phyloP scores from a whole-genome alignment of 2,329 filamentous ascomycete species.

The Phaeophleospora eucalypticola region DNA sequence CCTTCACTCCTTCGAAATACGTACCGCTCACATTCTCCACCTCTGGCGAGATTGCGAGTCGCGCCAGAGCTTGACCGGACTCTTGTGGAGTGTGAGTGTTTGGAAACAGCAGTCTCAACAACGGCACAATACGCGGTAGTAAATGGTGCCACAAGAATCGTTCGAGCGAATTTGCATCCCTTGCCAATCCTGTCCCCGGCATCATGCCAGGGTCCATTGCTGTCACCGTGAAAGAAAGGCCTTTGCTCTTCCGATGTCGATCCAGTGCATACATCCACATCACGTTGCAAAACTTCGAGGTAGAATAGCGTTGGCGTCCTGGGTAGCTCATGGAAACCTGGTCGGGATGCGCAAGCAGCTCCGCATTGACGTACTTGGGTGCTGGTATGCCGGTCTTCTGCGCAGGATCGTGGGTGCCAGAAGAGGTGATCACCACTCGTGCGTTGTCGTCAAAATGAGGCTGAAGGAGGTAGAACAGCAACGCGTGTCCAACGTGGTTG shows the following conservation, averaged over 20 bases:
- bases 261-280: slow-evolving; percentile 48
- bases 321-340: slow-evolving; percentile 18
- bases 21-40: slow-evolving; percentile 35
- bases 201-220: slow-evolving; percentile 49
- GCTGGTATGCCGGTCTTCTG: slow-evolving; percentile 42
- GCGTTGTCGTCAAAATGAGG: slow-evolving; percentile 41
- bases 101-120: slow-evolving; percentile 4
- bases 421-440: slow-evolving; percentile 36
- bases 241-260: slow-evolving; percentile 31
- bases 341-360: slow-evolving; percentile 44
- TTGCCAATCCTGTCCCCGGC: slow-evolving; percentile 44
- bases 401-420: slow-evolving; percentile 45
- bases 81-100: slow-evolving; percentile 21
- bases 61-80: slow-evolving; percentile 40
- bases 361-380: slow-evolving; percentile 42
- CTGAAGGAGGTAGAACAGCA: slow-evolving; percentile 22
- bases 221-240: slow-evolving; percentile 35
- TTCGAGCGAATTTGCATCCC: slow-evolving; percentile 29
- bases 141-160: slow-evolving; percentile 37
- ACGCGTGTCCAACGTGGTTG: slow-evolving; percentile 27
- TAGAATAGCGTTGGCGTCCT: slow-evolving; percentile 41
- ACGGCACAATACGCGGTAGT: slow-evolving; percentile 9
- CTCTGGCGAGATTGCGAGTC: slow-evolving; percentile 37
- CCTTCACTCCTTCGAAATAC: slow-evolving; percentile 44
- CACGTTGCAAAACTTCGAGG: slow-evolving; percentile 47